Conservation (phyloP, 2,329 filamentous ascomycete genomes). For the Fusarium sp. region DNA sequence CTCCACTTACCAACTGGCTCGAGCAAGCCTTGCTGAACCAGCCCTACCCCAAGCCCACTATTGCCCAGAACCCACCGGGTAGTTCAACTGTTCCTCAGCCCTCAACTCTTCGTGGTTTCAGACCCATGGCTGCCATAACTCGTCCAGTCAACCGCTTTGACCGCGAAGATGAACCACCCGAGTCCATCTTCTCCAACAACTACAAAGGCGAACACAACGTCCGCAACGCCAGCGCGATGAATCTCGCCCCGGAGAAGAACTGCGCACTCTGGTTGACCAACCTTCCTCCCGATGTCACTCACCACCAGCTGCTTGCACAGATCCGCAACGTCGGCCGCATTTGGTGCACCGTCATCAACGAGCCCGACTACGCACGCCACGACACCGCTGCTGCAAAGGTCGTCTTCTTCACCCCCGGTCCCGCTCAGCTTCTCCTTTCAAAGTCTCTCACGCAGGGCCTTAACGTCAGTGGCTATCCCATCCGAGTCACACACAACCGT, state of each 20-base stretch:
- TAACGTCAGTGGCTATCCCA: slow-evolving; percentile 49
- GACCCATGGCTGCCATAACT: slow-evolving; percentile 39
- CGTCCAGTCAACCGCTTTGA: not conserved
- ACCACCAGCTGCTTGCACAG: slow-evolving; percentile 56
- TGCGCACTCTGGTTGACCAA: slow-evolving; percentile 65
- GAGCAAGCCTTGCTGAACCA: not conserved
- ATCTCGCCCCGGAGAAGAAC: slow-evolving; percentile 52
- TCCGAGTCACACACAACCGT: slow-evolving; percentile 60
- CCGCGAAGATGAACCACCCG: not conserved
- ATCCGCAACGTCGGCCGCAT: slow-evolving; percentile 62
- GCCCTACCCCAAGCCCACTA: not conserved
- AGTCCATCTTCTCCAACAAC: slow-evolving; percentile 45
- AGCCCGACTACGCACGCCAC: slow-evolving; percentile 52
- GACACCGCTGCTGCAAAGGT: slow-evolving; percentile 60
- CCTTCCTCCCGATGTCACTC: slow-evolving; percentile 57
- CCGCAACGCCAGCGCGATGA: slow-evolving; percentile 50
- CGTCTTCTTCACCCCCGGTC: slow-evolving; percentile 58
- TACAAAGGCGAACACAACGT: slow-evolving; percentile 52
- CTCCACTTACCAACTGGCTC: slow-evolving; percentile 8
- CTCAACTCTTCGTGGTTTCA: slow-evolving; percentile 25
- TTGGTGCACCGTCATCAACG: slow-evolving; percentile 64
- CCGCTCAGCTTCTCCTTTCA: slow-evolving; percentile 50
- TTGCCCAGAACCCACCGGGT: not conserved
- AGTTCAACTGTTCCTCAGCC: not conserved
- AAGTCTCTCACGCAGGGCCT: slow-evolving; percentile 47